Conservation (phyloP, 2,329 filamentous ascomycete species). For the Dryadomyces quercus-mongolicae region DNA sequence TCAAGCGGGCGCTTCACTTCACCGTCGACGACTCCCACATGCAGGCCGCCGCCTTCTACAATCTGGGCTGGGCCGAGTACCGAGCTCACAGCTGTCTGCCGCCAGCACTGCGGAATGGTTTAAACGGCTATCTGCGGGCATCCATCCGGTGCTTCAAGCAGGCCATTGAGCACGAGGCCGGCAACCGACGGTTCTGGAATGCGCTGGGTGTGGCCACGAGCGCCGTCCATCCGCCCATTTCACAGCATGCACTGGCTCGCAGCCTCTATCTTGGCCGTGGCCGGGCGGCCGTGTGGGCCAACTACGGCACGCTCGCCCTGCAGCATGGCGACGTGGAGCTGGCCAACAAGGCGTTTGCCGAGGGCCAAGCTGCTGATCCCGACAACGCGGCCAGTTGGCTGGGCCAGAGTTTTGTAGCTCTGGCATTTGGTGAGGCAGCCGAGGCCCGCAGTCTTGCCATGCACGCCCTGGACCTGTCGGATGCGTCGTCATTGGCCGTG, state of each 20-base stretch:
- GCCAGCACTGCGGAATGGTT: conserved; percentile 38
- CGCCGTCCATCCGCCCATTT: conserved; percentile 70
- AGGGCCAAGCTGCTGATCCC: conserved; percentile 87
- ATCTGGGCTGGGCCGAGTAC: conserved; percentile 88
- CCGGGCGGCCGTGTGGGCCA: conserved; percentile 77
- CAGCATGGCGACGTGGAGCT: conserved; percentile 72
- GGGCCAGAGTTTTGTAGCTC: conserved; percentile 77
- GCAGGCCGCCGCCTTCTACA: conserved; percentile 93
- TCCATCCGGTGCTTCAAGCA: conserved; percentile 87
- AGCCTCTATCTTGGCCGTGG: conserved; percentile 88
- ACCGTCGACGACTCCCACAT: conserved; percentile 67
- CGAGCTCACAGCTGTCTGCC: conserved; percentile 61
- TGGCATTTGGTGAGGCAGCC: conserved; percentile 58
- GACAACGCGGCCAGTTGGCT: conserved; percentile 92
- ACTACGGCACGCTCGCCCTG: conserved; percentile 76
- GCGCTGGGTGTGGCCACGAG: conserved; percentile 85
- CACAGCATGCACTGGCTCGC: conserved; percentile 86
- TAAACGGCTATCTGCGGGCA: conserved; percentile 61
- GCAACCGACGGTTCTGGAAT: conserved; percentile 96
- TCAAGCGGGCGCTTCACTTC: conserved; percentile 74
- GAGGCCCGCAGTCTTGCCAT: conserved; percentile 81
- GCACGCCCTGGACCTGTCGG: conserved; percentile 87
- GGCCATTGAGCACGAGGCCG: conserved; percentile 87
- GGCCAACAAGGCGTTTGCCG: conserved; percentile 82
- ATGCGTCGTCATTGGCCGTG: conserved; percentile 59